phyloP scores from a whole-genome alignment of 2,329 filamentous ascomycete genomes.

The Penicillium sp. region DNA sequence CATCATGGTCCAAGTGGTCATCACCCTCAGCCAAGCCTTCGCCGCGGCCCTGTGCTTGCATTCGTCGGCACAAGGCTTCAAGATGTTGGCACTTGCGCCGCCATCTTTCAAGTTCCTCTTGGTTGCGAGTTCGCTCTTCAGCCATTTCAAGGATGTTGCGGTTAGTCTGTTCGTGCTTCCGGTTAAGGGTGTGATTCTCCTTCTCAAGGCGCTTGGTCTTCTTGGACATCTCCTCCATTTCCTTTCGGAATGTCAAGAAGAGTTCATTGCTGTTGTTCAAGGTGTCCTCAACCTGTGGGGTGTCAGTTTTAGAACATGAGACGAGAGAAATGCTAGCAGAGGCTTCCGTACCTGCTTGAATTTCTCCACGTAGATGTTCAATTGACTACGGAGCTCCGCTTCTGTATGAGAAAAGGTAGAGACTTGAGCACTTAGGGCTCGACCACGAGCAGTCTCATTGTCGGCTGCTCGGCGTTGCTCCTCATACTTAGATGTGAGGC shows the following conservation, averaged over 20 bases:
- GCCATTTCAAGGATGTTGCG: constrained; percentile 97
- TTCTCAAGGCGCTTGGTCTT: constrained; percentile 97
- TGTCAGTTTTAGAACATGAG: constrained; percentile 3
- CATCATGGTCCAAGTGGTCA: constrained; percentile 56
- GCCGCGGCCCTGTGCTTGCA: constrained; percentile 91
- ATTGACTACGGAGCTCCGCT: constrained; percentile 86
- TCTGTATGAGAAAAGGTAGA: constrained; percentile 96
- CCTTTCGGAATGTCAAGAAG: constrained; percentile 94
- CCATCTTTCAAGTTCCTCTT: constrained; percentile 76
- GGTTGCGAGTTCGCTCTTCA: constrained; percentile 78
- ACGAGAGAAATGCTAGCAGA: background rate
- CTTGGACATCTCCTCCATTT: constrained; percentile 99
- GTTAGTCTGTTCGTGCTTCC: constrained; percentile 91
- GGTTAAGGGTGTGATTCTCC: constrained; percentile 86
- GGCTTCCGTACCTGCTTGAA: constrained; percentile 88
- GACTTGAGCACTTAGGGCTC: constrained; percentile 86
- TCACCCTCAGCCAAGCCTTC: constrained; percentile 62
- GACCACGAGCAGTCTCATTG: constrained; percentile 74
- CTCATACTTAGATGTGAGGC: constrained; percentile 84
- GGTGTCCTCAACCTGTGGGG: constrained; percentile 87
- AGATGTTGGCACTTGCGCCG: constrained; percentile 87
- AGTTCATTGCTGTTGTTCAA: constrained; percentile 98
- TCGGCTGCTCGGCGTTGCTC: constrained; percentile 88
- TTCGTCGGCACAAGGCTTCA: constrained; percentile 90
- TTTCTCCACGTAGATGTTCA: constrained; percentile 98